Conservation (phyloP, 1,284 basidiomycete genomes). For the Anthracocystis walkeri region DNA sequence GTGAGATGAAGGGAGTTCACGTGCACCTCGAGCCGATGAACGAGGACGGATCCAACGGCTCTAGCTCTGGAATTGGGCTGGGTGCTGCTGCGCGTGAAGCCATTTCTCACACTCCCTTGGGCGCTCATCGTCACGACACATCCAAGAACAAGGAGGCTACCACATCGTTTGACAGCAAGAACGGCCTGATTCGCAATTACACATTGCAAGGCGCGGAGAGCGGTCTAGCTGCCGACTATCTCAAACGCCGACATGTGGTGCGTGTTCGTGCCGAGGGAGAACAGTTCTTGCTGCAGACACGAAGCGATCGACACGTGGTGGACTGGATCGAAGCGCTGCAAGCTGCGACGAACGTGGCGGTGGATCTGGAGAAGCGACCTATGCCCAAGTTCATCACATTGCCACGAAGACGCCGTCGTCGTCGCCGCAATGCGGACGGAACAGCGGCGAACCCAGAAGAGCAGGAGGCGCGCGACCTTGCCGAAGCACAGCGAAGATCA, state of each 20-base stretch:
- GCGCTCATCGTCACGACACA: conserved; percentile 17
- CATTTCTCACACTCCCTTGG: conserved; percentile 44
- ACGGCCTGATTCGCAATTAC: conserved; percentile 75
- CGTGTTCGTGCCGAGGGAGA: conserved; percentile 91
- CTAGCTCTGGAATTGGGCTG: conserved; percentile 29
- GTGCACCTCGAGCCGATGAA: conserved; percentile 63
- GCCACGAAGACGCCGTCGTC: conserved; percentile 62
- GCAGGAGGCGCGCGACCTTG: conserved; percentile 58
- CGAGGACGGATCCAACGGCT: conserved; percentile 53
- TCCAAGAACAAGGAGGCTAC: conserved; percentile 16
- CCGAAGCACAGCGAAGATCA: conserved; percentile 62
- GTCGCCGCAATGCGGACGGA: conserved; percentile 52
- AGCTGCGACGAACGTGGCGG: conserved; percentile 89
- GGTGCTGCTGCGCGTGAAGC: conserved; percentile 48
- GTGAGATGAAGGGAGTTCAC: conserved; percentile 65
- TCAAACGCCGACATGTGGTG: conserved; percentile 95
- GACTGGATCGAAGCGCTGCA: conserved; percentile 98
- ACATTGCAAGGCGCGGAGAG: conserved; percentile 90
- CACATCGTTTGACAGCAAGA: conserved; percentile 40
- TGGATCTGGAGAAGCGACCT: conserved; percentile 88
- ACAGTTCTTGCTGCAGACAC: conserved; percentile 94
- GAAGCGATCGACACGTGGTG: conserved; percentile 85
- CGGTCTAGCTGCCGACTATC: conserved; percentile 92
- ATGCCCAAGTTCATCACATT: conserved; percentile 70
- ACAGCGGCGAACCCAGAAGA: conserved; percentile 35